These are phyloP conservation scores for Capsella bursapastoris DNA, from an alignment of 345 rosid species.

Conservation along the genomic window DNA sequence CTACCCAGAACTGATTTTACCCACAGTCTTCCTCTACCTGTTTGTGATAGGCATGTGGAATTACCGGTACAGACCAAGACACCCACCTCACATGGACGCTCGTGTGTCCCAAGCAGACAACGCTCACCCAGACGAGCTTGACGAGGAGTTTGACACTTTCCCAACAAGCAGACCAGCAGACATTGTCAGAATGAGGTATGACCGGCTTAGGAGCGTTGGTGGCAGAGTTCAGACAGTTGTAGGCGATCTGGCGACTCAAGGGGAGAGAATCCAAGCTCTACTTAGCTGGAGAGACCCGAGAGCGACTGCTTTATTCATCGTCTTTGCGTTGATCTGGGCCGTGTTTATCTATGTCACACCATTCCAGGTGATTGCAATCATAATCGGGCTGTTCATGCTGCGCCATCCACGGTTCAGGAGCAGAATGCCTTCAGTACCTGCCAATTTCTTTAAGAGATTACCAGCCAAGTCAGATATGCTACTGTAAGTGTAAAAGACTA, in stretches of 20 bases:
- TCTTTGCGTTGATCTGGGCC: conserved; percentile 77
- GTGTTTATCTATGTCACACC: conserved; percentile 82
- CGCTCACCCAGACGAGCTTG: conserved; percentile 82
- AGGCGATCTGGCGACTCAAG: conserved; percentile 90
- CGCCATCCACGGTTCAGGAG: conserved; percentile 94
- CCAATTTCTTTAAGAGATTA: conserved; percentile 94
- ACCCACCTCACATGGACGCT: conserved; percentile 93
- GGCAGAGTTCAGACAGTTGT: conserved; percentile 88
- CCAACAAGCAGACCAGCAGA: conserved; percentile 67
- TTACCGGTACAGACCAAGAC: conserved; percentile 81
- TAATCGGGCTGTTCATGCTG: conserved; percentile 73
- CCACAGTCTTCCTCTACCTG: conserved; percentile 88
- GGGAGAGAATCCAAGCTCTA: conserved; percentile 81
- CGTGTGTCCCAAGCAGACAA: conserved; percentile 78
- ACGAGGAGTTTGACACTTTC: conserved; percentile 89
- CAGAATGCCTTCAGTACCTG: conserved; percentile 86
- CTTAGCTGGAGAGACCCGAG: conserved; percentile 98
- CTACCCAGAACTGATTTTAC: conserved; percentile 86
- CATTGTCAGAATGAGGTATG: conserved; percentile 76
- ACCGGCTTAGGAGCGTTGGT: conserved; percentile 77
- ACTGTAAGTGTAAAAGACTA: conserved; percentile 49
- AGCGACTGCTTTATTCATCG: conserved; percentile 80
- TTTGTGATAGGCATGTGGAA: conserved; percentile 94
- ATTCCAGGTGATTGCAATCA: conserved; percentile 78
- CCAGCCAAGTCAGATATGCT: conserved; percentile 90